Conservation (phyloP, 768 basidiomycete genomes). For the Podaxis sp. region DNA sequence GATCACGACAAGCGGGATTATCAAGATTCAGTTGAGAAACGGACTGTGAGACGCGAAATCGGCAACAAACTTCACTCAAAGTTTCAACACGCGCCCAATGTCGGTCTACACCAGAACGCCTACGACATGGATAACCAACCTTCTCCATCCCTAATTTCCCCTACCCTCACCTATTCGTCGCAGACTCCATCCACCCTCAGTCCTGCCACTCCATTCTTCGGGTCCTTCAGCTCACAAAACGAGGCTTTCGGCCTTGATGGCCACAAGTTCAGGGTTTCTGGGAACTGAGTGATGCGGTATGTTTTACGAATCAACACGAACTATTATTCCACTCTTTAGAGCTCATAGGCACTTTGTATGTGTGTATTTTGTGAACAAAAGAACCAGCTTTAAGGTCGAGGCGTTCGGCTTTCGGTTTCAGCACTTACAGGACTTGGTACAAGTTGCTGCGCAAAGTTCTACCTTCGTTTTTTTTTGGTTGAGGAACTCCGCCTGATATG, state of each 20-base stretch:
- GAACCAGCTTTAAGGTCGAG: too few species aligned
- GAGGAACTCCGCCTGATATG: too few species aligned
- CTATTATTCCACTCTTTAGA: background rate
- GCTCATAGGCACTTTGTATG: background rate
- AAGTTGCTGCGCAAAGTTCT: too few species aligned
- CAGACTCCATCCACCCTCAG: conserved; percentile 63
- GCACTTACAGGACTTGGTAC: too few species aligned
- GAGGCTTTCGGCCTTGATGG: conserved; percentile 22
- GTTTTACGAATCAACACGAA: background rate
- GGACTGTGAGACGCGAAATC: conserved; percentile 21
- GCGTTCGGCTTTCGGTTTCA: too few species aligned
- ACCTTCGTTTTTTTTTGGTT: too few species aligned
- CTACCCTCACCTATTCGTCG: conserved; percentile 65
- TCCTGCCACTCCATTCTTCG: conserved; percentile 69
- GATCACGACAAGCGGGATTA: conserved; percentile 20
- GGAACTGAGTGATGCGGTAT: background rate
- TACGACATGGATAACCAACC: conserved; percentile 10
- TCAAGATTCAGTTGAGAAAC: conserved; percentile 15
- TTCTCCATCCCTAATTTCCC: conserved; percentile 53
- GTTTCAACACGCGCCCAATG: conserved; percentile 2
- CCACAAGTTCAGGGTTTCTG: conserved; percentile 1
- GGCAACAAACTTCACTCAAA: conserved; percentile 15
- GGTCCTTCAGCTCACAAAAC: conserved; percentile 40
- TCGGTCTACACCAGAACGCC: conserved; percentile 1
- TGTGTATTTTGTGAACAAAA: background rate